A percentile compares a stretch with the other conserved stretches of the same genome.
phyloP scores from a whole-genome alignment of 306 rosid species.

The Canavalia ensiformis region DNA sequence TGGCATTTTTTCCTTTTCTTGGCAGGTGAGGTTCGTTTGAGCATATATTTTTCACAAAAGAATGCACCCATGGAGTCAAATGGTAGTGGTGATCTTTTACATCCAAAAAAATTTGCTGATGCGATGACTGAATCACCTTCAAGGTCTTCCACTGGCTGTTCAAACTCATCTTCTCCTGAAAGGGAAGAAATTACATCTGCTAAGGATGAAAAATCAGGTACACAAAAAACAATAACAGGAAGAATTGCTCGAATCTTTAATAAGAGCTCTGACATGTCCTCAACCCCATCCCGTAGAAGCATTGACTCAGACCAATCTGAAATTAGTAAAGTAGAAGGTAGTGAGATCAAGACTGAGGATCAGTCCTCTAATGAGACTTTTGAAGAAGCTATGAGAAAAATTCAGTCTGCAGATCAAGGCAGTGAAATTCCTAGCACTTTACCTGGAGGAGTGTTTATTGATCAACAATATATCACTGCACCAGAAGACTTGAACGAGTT shows the following conservation, averaged over 20 bases:
- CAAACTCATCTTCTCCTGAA: constrained; percentile 67
- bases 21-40: constrained; percentile 88
- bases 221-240: constrained; percentile 72
- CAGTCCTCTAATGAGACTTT: constrained; percentile 63
- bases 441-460: constrained; percentile 82
- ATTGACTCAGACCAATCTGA: constrained; percentile 71
- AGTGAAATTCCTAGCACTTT: constrained; percentile 78
- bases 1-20: constrained; percentile 31
- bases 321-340: constrained; percentile 55
- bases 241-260: constrained; percentile 85
- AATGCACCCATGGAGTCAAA: constrained; percentile 56
- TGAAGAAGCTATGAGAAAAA: constrained; percentile 72
- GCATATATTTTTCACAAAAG: constrained; percentile 62
- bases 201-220: constrained; percentile 71
- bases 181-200: constrained; percentile 59
- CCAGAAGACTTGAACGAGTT: constrained; percentile 75
- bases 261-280: constrained; percentile 64
- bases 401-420: constrained; percentile 75
- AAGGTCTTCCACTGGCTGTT: constrained; percentile 46
- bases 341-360: constrained; percentile 65
- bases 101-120: constrained; percentile 42
- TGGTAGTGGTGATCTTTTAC: constrained; percentile 46
- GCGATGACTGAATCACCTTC: constrained; percentile 46
- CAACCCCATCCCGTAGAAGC: constrained; percentile 56
- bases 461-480: constrained; percentile 73